A percentile compares a stretch with the other conserved stretches of the same genome.
Evolutionary conservation across 768 basidiomycete species (phyloP).

Genomic region (Cystobasidium onofrii): DNA sequence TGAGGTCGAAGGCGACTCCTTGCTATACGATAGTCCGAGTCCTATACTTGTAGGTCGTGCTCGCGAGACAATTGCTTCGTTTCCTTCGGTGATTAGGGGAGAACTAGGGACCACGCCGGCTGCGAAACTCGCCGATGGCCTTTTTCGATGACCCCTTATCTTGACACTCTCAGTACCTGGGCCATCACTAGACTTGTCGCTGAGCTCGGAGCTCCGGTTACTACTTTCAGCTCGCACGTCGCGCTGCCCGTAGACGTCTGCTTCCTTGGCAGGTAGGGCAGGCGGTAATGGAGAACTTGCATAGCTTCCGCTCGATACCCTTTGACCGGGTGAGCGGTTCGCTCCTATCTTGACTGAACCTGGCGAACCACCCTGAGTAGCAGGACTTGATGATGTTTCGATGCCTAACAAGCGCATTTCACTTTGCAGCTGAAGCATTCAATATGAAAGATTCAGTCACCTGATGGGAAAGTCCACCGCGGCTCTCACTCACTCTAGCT

Average conservation of each 20-base stretch:
- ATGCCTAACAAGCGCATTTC: constrained; percentile 95
- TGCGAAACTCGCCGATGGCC: not conserved
- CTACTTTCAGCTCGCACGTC: constrained; percentile 64
- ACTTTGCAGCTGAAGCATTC: constrained; percentile 54
- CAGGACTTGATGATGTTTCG: constrained; percentile 50
- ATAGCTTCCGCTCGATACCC: constrained; percentile 6
- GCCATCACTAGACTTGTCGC: constrained; percentile 51
- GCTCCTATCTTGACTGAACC: constrained; percentile 35
- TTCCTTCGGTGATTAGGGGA: not conserved
- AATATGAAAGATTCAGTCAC: not conserved
- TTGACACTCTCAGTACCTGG: constrained; percentile 14
- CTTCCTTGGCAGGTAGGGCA: constrained; percentile 51
- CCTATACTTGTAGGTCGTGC: constrained; percentile 1
- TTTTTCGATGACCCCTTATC: constrained; percentile 6
- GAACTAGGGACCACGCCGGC: not conserved
- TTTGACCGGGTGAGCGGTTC: constrained; percentile 40
- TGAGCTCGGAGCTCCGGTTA: constrained; percentile 64
- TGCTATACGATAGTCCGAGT: constrained; percentile 19
- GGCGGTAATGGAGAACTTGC: constrained; percentile 40
- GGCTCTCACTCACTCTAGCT: constrained; percentile 18
- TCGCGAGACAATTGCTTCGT: not conserved
- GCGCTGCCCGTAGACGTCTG: constrained; percentile 71
- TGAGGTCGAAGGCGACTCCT: not conserved
- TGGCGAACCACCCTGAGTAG: constrained; percentile 42
- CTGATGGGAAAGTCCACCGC: too few species aligned